Conservation (phyloP, 768 basidiomycete species). For the Candolleomyces aberdarensis region DNA sequence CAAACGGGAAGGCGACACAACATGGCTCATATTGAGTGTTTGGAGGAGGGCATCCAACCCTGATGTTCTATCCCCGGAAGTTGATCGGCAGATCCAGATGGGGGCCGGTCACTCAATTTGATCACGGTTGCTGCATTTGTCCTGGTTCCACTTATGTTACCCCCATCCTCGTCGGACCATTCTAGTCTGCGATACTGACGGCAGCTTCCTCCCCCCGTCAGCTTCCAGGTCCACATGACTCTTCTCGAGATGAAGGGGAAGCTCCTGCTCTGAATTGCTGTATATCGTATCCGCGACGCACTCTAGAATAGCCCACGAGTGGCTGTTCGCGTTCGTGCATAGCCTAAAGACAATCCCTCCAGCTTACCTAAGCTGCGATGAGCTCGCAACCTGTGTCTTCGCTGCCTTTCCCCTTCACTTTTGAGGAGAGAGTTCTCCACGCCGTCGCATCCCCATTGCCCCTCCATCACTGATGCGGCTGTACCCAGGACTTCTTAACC, state of each 20-base stretch:
- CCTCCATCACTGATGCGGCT: slow-evolving; percentile 5
- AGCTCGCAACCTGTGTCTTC: slow-evolving; percentile 14
- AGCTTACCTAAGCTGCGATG: slow-evolving; percentile 21
- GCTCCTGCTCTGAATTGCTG: slow-evolving; percentile 1
- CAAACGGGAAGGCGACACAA: slow-evolving; percentile 27
- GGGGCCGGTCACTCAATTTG: slow-evolving; percentile 4
- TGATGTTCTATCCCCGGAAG: slow-evolving; percentile 21
- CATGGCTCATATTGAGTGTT: slow-evolving; percentile 14
- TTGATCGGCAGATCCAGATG: slow-evolving; percentile 20
- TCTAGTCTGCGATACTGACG: slow-evolving; percentile 31
- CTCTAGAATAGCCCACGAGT: not conserved
- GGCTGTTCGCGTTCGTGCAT: not conserved
- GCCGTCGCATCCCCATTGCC: not conserved
- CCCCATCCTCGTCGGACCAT: slow-evolving; percentile 40
- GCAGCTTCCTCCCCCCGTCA: slow-evolving; percentile 30
- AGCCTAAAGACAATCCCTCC: too few relatives aligned
- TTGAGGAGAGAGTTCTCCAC: not conserved
- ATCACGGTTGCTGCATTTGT: slow-evolving; percentile 11
- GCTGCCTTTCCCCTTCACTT: not conserved
- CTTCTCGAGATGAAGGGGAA: not conserved
- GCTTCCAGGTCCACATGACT: slow-evolving; percentile 18
- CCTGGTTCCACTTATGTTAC: slow-evolving; percentile 4
- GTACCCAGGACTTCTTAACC: slow-evolving; percentile 3
- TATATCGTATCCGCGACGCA: not conserved
- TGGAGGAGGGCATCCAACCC: not conserved